Evolutionary conservation across 768 basidiomycete genomes (phyloP).

Genomic region (Rhodotorula kratochvilovae): DNA sequence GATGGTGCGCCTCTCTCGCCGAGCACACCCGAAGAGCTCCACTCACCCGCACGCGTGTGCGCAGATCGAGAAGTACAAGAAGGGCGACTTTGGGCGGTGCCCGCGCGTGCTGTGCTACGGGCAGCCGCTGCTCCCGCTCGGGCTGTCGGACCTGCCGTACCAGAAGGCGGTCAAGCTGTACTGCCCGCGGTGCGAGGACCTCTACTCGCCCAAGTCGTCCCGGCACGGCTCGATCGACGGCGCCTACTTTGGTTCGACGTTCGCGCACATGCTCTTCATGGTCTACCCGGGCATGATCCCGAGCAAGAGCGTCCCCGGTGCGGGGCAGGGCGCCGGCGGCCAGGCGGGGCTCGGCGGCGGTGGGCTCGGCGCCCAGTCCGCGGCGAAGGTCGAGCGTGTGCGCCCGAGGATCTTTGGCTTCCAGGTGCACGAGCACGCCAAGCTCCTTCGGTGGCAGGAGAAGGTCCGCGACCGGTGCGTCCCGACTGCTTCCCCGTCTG

Average conservation of each 20-base stretch:
- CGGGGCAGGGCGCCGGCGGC: slow-evolving; percentile 44
- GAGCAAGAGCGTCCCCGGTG: slow-evolving; percentile 58
- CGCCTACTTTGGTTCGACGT: slow-evolving; percentile 96
- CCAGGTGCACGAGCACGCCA: slow-evolving; percentile 88
- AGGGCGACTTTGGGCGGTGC: slow-evolving; percentile 96
- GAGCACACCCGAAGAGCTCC: too few relatives aligned
- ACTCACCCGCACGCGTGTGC: too few relatives aligned
- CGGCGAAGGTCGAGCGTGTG: slow-evolving; percentile 85
- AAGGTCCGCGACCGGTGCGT: slow-evolving; percentile 64
- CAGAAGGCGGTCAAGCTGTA: slow-evolving; percentile 98
- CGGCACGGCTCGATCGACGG: slow-evolving; percentile 97
- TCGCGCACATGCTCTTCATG: slow-evolving; percentile 94
- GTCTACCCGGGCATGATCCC: slow-evolving; percentile 92
- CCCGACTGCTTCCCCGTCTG: not conserved
- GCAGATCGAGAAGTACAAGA: slow-evolving; percentile 88
- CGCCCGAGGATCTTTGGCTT: slow-evolving; percentile 94
- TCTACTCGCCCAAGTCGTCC: slow-evolving; percentile 95
- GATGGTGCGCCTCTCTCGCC: slow-evolving; percentile 64
- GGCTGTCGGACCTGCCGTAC: slow-evolving; percentile 93
- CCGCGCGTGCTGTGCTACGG: slow-evolving; percentile 92
- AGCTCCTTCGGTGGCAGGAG: slow-evolving; percentile 91
- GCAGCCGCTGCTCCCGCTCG: slow-evolving; percentile 93
- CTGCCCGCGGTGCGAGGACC: slow-evolving; percentile 96
- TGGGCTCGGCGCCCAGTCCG: slow-evolving; percentile 51
- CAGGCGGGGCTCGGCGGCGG: slow-evolving; percentile 26